A percentile compares a stretch with the other conserved stretches of the same genome.
Evolutionary conservation across 2,329 filamentous ascomycete genomes (phyloP).

Genomic region (Sporothrix mexicana): DNA sequence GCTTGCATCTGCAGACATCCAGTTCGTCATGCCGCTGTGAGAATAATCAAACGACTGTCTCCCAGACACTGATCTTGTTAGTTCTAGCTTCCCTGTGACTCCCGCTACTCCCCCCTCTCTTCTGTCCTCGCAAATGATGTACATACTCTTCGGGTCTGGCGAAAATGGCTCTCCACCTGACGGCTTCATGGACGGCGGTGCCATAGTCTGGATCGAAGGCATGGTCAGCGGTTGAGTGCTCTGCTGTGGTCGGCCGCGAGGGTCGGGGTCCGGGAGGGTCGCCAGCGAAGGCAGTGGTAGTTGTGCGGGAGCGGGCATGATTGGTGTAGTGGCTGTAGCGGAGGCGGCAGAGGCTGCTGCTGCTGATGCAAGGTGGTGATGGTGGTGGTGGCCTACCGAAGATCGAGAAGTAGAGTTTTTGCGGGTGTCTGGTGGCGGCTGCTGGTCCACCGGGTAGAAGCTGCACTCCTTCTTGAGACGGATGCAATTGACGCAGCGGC

Average conservation of each 20-base stretch:
- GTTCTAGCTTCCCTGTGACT: not conserved
- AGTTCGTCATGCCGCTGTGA: slow-evolving; percentile 49
- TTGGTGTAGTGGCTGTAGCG: slow-evolving; percentile 49
- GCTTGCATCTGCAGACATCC: slow-evolving; percentile 53
- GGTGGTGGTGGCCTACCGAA: slow-evolving; percentile 43
- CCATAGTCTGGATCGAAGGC: slow-evolving; percentile 54
- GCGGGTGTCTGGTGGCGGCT: slow-evolving; percentile 58
- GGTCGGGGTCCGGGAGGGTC: slow-evolving; percentile 46
- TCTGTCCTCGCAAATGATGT: too few species aligned
- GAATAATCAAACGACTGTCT: slow-evolving; percentile 45
- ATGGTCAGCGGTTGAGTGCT: slow-evolving; percentile 52
- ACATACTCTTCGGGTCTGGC: slow-evolving; percentile 54
- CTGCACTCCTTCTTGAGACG: slow-evolving; percentile 92
- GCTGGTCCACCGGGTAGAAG: slow-evolving; percentile 87
- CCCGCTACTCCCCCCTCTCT: too few species aligned
- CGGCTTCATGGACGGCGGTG: slow-evolving; percentile 51
- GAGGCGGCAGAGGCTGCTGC: slow-evolving; percentile 52
- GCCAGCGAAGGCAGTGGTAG: slow-evolving; percentile 22
- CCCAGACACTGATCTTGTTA: slow-evolving; percentile 38
- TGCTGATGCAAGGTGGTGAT: not conserved
- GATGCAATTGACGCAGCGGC: slow-evolving; percentile 90
- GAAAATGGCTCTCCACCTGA: slow-evolving; percentile 48
- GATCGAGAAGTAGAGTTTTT: slow-evolving; percentile 51
- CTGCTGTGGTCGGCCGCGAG: slow-evolving; percentile 47
- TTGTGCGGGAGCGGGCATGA: slow-evolving; percentile 10